phyloP scores from a whole-genome alignment of 2,329 filamentous ascomycete species.

The Plectosphaerella cucumerina region DNA sequence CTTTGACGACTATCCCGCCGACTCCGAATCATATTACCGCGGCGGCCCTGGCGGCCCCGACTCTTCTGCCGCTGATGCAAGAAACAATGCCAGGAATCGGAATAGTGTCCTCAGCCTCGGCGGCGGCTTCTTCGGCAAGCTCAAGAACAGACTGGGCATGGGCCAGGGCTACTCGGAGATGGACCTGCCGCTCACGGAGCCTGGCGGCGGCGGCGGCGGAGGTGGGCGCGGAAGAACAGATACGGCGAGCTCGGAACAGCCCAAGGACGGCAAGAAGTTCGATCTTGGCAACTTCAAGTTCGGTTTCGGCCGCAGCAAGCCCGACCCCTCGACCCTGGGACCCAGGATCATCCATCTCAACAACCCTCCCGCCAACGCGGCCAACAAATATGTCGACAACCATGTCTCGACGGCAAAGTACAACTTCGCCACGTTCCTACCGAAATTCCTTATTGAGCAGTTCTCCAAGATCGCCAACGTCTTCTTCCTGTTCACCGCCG shows the following conservation, averaged over 20 bases:
- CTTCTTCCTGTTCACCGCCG: constrained; percentile 97
- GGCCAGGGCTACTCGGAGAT: constrained; percentile 90
- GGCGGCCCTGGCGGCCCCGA: constrained; percentile 61
- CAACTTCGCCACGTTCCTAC: constrained; percentile 86
- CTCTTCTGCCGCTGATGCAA: constrained; percentile 15
- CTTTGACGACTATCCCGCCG: constrained; percentile 75
- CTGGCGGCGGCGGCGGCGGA: constrained; percentile 27
- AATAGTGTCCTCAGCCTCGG: constrained; percentile 88
- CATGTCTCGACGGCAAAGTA: constrained; percentile 98
- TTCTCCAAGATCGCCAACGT: constrained; percentile 99
- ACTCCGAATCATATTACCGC: constrained; percentile 80
- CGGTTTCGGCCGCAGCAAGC: constrained; percentile 78
- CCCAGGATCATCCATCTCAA: constrained; percentile 93
- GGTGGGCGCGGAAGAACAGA: constrained; percentile 41
- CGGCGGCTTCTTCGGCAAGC: constrained; percentile 78
- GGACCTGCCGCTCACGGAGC: constrained; percentile 90
- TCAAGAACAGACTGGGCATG: constrained; percentile 90
- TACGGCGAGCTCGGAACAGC: constrained; percentile 33
- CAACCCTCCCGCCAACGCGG: constrained; percentile 86
- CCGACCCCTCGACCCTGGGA: constrained; percentile 85
- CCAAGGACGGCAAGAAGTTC: constrained; percentile 52
- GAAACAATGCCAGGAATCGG: constrained; percentile 63
- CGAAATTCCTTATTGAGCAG: constrained; percentile 96
- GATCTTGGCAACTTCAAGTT: constrained; percentile 82
- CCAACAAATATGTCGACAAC: constrained; percentile 91